Conservation (phyloP, 2,329 filamentous ascomycete genomes). For the Teratosphaeria zuluensis region DNA sequence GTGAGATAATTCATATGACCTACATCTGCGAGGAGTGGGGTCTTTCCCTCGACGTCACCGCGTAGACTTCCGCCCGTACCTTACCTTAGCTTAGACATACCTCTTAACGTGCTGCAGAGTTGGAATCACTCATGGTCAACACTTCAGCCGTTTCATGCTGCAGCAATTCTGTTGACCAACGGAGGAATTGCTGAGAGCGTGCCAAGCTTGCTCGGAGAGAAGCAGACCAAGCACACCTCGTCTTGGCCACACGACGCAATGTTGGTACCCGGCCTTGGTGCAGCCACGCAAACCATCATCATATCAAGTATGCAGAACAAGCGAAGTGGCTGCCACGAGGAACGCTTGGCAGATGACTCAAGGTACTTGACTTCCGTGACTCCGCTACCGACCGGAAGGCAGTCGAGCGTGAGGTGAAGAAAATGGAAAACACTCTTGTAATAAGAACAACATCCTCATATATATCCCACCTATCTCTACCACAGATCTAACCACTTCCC, state of each 20-base stretch:
- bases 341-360: not conserved
- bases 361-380: not conserved
- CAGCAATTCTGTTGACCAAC: no score
- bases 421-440: not conserved
- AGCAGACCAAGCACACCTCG: not conserved
- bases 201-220: no score
- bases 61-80: not conserved
- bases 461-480: not conserved
- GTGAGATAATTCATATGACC: not conserved
- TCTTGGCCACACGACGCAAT: not conserved
- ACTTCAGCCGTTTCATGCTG: not conserved
- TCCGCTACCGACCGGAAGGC: no score
- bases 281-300: not conserved
- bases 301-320: not conserved
- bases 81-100: not conserved
- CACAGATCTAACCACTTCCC: not conserved
- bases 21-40: not conserved
- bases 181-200: no score
- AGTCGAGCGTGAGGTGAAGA: not conserved
- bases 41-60: not conserved
- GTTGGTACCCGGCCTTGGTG: not conserved
- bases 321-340: not conserved
- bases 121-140: not conserved
- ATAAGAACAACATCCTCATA: not conserved
- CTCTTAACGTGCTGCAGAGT: not conserved